These are phyloP conservation scores for Hanseniaspora lachancei DNA, from an alignment of 805 yeast genomes.

Conservation along the genomic window DNA sequence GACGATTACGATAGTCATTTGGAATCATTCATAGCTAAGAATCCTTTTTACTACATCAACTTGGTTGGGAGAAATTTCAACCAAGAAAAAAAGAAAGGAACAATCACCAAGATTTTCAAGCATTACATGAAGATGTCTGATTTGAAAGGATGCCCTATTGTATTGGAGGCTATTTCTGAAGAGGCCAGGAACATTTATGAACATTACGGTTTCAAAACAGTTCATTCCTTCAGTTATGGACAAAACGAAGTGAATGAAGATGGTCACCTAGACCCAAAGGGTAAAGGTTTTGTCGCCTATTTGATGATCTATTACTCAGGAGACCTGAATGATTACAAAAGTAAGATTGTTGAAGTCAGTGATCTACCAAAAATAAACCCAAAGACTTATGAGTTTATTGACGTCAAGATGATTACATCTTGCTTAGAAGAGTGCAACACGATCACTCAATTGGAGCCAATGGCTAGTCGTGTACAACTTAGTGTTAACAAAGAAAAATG, in stretches of 20 bases:
- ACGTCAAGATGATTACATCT: not conserved
- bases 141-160: constrained; percentile 22
- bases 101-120: constrained; percentile 25
- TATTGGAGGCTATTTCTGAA: constrained; percentile 26
- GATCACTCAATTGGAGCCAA: not conserved
- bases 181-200: constrained; percentile 26
- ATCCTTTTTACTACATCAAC: constrained; percentile 25
- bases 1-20: constrained; percentile 16
- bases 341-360: not conserved
- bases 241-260: constrained; percentile 23
- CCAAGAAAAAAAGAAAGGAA: constrained; percentile 22
- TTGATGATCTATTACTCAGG: constrained; percentile 26
- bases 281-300: constrained; percentile 24
- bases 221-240: constrained; percentile 23
- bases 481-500: constrained; percentile 14
- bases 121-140: constrained; percentile 24
- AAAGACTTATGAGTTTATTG: constrained; percentile 5
- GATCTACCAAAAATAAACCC: constrained; percentile 11
- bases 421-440: constrained; percentile 1
- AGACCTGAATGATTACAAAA: constrained; percentile 7
- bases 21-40: constrained; percentile 16
- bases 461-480: not conserved
- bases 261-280: constrained; percentile 22
- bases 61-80: constrained; percentile 26
- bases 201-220: constrained; percentile 26